A percentile compares a stretch with the other conserved stretches of the same genome.
These are phyloP conservation scores for Hypoxylon sp. DNA, from an alignment of 2,329 filamentous ascomycete genomes.

Conservation along the genomic window DNA sequence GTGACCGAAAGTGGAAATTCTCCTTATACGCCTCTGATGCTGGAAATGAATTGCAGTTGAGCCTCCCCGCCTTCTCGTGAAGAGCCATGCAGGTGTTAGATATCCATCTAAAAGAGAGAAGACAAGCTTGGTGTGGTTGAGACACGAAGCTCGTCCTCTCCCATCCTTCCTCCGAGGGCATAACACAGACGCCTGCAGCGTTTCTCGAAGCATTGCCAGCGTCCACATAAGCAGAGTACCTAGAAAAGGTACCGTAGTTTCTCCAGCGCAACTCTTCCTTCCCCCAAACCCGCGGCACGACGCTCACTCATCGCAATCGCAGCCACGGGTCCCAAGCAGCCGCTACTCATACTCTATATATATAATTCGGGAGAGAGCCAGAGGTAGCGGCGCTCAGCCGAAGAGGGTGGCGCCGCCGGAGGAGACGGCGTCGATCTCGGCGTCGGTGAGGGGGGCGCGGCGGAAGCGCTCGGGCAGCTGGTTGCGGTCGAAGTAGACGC, in stretches of 20 bases:
- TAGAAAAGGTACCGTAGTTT: background rate
- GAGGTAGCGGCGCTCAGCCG: constrained; percentile 55
- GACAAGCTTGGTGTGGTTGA: constrained; percentile 17
- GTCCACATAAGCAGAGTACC: constrained; percentile 1
- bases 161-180: background rate
- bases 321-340: background rate
- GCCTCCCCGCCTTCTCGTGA: constrained; percentile 1
- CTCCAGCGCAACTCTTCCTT: background rate
- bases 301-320: background rate
- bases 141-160: constrained; percentile 5
- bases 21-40: constrained; percentile 17
- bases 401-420: constrained; percentile 79
- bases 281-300: constrained; percentile 1
- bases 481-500: constrained; percentile 85
- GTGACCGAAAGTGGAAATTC: constrained; percentile 4
- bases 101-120: background rate
- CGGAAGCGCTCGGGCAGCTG: constrained; percentile 88
- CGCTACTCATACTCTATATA: background rate
- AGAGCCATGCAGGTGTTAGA: constrained; percentile 10
- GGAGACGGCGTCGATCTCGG: constrained; percentile 96
- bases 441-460: constrained; percentile 73
- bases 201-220: constrained; percentile 5
- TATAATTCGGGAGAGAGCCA: too few relatives aligned
- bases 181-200: background rate
- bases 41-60: constrained; percentile 23